A percentile compares a stretch with the other conserved stretches of the same genome.
These are phyloP conservation scores for Trichoderma guizhouense DNA, from an alignment of 2,329 filamentous ascomycete species.

Conservation along the genomic window DNA sequence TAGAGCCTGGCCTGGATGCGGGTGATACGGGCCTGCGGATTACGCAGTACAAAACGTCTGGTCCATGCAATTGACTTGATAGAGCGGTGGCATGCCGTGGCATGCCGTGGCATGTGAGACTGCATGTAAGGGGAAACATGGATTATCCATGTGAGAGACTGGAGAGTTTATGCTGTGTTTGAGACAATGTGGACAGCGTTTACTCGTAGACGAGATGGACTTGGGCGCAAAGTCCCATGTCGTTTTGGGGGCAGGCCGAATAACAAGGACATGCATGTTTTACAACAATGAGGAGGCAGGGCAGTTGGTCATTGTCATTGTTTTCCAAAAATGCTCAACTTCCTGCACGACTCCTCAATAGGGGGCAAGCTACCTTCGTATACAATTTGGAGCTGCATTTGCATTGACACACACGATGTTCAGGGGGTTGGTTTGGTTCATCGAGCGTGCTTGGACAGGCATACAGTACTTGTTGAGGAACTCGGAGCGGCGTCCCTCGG, in stretches of 20 bases:
- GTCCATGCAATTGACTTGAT: background rate
- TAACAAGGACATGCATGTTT: background rate
- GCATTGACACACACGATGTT: background rate
- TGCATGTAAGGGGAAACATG: background rate
- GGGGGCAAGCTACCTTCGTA: background rate
- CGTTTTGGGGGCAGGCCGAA: background rate
- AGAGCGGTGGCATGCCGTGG: background rate
- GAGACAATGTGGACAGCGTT: background rate
- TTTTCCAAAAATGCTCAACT: background rate
- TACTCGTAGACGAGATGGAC: no score
- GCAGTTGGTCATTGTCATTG: background rate
- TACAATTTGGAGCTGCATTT: background rate
- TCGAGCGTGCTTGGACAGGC: background rate
- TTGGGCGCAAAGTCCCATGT: background rate
- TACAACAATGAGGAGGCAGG: background rate
- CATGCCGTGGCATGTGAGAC: slow-evolving; percentile 10
- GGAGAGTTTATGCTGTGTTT: background rate
- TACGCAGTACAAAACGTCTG: background rate
- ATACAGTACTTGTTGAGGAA: background rate
- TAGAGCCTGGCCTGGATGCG: background rate
- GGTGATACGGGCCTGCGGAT: background rate
- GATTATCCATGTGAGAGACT: background rate
- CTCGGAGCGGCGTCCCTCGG: background rate
- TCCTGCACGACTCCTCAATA: background rate
- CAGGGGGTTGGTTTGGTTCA: background rate